These are phyloP conservation scores for Trichoderma koningiopsis DNA, from an alignment of 2,329 filamentous ascomycete species.

Conservation along the genomic window DNA sequence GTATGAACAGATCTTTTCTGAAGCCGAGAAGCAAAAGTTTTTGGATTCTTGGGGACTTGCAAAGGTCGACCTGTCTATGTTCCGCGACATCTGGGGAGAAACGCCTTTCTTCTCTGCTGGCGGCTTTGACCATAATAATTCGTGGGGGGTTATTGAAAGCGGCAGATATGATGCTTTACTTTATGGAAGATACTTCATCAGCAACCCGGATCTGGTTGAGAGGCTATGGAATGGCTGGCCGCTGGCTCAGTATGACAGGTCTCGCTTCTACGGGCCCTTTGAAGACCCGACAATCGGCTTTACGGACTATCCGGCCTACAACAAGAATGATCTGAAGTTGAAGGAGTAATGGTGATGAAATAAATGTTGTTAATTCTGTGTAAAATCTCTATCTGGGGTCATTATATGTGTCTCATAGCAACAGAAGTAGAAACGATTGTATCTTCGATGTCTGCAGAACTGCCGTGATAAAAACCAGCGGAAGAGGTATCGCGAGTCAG, in stretches of 20 bases:
- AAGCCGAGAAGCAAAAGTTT: conserved; percentile 52
- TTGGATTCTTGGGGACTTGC: conserved; percentile 50
- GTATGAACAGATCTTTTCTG: conserved; percentile 55
- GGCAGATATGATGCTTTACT: conserved; percentile 50
- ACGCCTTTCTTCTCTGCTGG: conserved; percentile 60
- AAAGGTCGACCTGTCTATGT: conserved; percentile 48
- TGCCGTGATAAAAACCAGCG: background rate
- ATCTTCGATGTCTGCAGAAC: background rate
- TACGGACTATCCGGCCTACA: conserved; percentile 38
- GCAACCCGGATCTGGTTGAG: conserved; percentile 52
- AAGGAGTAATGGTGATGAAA: background rate
- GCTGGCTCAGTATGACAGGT: conserved; percentile 47
- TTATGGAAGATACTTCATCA: conserved; percentile 51
- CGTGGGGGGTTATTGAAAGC: conserved; percentile 47
- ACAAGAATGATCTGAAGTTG: background rate
- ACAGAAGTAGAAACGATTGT: background rate
- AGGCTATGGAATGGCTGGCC: conserved; percentile 45
- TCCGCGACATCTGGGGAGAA: conserved; percentile 53
- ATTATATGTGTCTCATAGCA: background rate
- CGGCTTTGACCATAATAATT: conserved; percentile 55
- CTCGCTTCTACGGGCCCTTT: conserved; percentile 48
- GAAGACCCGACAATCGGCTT: conserved; percentile 39
- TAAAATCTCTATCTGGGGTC: background rate
- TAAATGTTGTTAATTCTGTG: background rate
- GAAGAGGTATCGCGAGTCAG: background rate